These are phyloP conservation scores for Samsoniella hepiali DNA, from an alignment of 2,329 filamentous ascomycete species.

Conservation along the genomic window DNA sequence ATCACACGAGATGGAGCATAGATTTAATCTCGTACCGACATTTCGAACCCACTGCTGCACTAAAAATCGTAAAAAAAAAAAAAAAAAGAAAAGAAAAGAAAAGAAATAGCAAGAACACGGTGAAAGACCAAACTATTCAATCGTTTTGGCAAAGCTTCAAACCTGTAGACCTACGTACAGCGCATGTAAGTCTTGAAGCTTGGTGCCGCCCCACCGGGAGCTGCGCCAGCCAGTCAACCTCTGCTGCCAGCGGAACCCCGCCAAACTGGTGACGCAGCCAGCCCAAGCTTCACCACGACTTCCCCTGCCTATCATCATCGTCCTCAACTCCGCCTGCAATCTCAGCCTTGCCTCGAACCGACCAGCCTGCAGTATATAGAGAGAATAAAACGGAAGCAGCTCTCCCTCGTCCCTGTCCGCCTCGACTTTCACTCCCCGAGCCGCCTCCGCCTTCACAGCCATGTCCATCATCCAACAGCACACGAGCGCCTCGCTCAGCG, in stretches of 20 bases:
- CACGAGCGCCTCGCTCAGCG: conserved; percentile 56
- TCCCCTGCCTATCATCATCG: not conserved
- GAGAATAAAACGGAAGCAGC: not conserved
- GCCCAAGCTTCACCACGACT: conserved; percentile 15
- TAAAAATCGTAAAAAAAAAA: no score
- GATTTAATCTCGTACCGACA: no score
- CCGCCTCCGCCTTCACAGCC: conserved; percentile 7
- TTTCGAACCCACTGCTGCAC: no score
- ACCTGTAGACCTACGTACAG: not conserved
- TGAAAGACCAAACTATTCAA: not conserved
- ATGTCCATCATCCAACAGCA: conserved; percentile 70
- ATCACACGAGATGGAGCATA: no score
- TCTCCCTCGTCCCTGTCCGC: not conserved
- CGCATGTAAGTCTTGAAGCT: not conserved
- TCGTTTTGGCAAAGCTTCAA: not conserved
- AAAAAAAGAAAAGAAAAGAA: no score
- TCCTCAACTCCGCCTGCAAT: not conserved
- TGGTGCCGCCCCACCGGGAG: not conserved
- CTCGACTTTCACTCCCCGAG: not conserved
- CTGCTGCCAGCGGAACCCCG: conserved; percentile 9
- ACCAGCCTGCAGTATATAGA: not conserved
- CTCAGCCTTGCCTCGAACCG: not conserved
- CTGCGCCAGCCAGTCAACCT: conserved; percentile 13
- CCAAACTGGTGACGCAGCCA: conserved; percentile 18
- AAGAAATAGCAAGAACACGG: no score